Base-by-base conservation (phyloP, 306 rosid genomes). In the Vachellia collinsii region DNA sequence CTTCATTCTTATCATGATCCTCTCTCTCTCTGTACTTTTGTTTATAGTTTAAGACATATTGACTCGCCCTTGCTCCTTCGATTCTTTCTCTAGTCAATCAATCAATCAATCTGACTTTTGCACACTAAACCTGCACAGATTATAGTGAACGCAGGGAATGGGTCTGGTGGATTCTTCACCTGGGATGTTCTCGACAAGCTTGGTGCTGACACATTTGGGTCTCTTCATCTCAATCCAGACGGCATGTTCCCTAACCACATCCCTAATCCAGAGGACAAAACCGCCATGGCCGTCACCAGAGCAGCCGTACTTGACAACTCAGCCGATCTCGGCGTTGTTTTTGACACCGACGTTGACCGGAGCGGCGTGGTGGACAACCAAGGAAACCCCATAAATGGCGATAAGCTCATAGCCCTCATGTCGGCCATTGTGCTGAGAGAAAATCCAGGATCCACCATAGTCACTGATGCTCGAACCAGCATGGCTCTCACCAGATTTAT, bases 201-300 rank as follows among this genome's bases (percentile, higher is more conserved):
- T 7, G 97, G 98, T 8, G 97, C 97, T 22, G 98, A 94, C 79
- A 92, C 97, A 7, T 94, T 94, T 65, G 98, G 97, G 6, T 94
- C 97, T 44, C 91, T 91, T 3, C 89, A 94, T 82, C 97, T 94
- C 1, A 86, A 88, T 41, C 98, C 98, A 1, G 97, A 94, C 23
- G 97, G 97, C 1, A 92, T 92, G 97, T 94, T 94, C 56, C 98
- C 98, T 0, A 92, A 94, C 81, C 97, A 94, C 86, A 92, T 92
- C 39, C 97, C 98, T 12, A 94, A 94, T 42, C 97, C 97, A 0
- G 98, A 91, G 79, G 97, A 94, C 82, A 90, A 91, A 70, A 82
- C 81, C 0, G 97, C 98, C 79, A 92, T 94, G 98, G 90, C 94
- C 16, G 51, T 91, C 48, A 92, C 98, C n/a, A 75, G 91, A 83